These are phyloP conservation scores for Claviceps quebecensis DNA, from an alignment of 2,329 filamentous ascomycete species.

Conservation along the genomic window DNA sequence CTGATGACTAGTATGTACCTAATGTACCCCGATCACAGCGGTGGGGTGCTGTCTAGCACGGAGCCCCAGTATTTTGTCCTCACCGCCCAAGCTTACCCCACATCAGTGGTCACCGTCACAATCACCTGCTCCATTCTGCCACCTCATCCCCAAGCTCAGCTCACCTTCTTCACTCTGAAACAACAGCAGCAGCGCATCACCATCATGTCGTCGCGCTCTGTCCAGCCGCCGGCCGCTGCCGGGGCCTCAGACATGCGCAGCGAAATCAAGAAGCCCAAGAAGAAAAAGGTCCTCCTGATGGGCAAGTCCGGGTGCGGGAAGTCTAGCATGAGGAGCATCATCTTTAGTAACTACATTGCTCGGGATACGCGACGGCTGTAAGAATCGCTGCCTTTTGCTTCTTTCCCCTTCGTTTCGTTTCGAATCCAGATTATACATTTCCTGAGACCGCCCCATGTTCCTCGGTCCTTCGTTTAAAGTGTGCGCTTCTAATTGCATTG, in stretches of 20 bases:
- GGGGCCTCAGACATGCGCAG: slow-evolving; percentile 22
- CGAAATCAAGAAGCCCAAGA: slow-evolving; percentile 56
- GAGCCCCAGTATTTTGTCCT: neutral
- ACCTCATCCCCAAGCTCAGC: neutral
- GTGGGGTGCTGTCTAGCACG: no score
- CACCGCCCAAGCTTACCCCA: slow-evolving; percentile 1
- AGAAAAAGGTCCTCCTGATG: slow-evolving; percentile 81
- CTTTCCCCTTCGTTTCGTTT: no score
- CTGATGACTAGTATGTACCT: no score
- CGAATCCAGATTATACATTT: no score
- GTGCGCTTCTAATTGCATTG: neutral
- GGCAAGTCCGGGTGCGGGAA: slow-evolving; percentile 96
- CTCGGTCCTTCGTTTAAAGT: no score
- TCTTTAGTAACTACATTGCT: slow-evolving; percentile 97
- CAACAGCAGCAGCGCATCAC: neutral
- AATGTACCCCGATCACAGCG: no score
- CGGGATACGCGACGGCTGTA: slow-evolving; percentile 79
- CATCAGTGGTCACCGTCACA: neutral
- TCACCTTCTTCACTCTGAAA: neutral
- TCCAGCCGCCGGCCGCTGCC: neutral
- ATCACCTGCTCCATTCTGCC: neutral
- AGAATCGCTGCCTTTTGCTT: slow-evolving; percentile 12
- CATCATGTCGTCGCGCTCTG: slow-evolving; percentile 7
- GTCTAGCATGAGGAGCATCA: slow-evolving; percentile 96
- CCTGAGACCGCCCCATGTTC: no score